Evolutionary conservation across 2,329 filamentous ascomycete species (phyloP).

Genomic region (Laburnicola sp.): DNA sequence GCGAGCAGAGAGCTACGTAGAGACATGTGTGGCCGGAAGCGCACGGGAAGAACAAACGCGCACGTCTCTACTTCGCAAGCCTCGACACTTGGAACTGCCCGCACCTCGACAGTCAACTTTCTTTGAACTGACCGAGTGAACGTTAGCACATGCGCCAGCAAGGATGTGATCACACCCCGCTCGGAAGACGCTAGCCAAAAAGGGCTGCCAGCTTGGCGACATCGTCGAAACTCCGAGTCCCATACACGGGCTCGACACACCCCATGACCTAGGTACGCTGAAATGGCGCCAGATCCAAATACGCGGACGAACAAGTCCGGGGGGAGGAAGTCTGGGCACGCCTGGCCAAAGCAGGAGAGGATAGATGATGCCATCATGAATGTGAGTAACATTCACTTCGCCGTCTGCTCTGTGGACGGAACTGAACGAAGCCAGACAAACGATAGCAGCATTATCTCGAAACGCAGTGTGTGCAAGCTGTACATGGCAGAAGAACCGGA

Average conservation of each 20-base stretch:
- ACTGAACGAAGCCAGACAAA: constrained; percentile 61
- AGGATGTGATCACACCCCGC: constrained; percentile 4
- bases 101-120: too few species aligned
- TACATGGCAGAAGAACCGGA: constrained; percentile 78
- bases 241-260: neutral
- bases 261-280: neutral
- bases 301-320: constrained; percentile 17
- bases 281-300: constrained; percentile 7
- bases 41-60: neutral
- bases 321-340: constrained; percentile 17
- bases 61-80: neutral
- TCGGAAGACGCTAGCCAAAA: constrained; percentile 2
- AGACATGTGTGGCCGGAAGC: constrained; percentile 9
- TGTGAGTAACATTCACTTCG: constrained; percentile 44
- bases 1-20: neutral
- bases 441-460: constrained; percentile 88
- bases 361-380: constrained; percentile 61
- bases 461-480: constrained; percentile 86
- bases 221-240: constrained; percentile 3
- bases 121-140: neutral
- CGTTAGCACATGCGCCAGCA: constrained; percentile 5
- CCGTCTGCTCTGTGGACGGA: accelerated
- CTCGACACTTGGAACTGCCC: too few species aligned
- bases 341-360: constrained; percentile 30
- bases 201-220: neutral